A percentile compares a stretch with the other conserved stretches of the same genome.
Conservation (phyloP, 768 basidiomycete species). For the Mrakia frigida region DNA sequence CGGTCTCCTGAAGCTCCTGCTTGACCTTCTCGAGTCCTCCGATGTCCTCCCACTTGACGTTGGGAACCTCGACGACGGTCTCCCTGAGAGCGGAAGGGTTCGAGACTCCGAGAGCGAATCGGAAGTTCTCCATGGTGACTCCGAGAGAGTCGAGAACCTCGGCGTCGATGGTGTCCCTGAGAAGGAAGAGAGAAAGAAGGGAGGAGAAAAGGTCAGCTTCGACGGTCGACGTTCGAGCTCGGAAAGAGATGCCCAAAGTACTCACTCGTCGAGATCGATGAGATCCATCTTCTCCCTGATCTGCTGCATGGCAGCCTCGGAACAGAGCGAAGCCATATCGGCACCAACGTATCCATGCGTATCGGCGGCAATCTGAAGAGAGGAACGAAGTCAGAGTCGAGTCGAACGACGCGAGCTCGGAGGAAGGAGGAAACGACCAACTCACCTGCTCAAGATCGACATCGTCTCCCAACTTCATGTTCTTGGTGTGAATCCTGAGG, state of each 20-base stretch:
- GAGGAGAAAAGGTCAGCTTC: neutral
- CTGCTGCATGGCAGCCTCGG: slow-evolving; percentile 99
- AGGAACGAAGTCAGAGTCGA: too few relatives aligned
- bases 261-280: slow-evolving; percentile 45
- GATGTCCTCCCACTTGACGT: slow-evolving; percentile 97
- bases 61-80: slow-evolving; percentile 98
- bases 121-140: slow-evolving; percentile 99
- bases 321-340: slow-evolving; percentile 93
- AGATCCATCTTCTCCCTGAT: slow-evolving; percentile 99
- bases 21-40: slow-evolving; percentile 99
- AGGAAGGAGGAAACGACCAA: too few relatives aligned
- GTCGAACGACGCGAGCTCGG: slow-evolving; percentile 10
- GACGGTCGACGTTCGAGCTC: too few relatives aligned
- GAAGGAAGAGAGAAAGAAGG: neutral
- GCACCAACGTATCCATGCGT: slow-evolving; percentile 99
- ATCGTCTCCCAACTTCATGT: slow-evolving; percentile 96
- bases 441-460: slow-evolving; percentile 90
- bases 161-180: slow-evolving; percentile 97
- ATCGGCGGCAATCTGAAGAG: slow-evolving; percentile 85
- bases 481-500: slow-evolving; percentile 98
- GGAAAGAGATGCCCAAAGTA: neutral
- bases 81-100: slow-evolving; percentile 98
- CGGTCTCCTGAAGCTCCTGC: slow-evolving; percentile 96
- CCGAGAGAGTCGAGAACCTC: slow-evolving; percentile 98
- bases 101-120: slow-evolving; percentile 92